Evolutionary conservation across 2,329 filamentous ascomycete genomes (phyloP).

Genomic region (Fusarium sarcochroum): DNA sequence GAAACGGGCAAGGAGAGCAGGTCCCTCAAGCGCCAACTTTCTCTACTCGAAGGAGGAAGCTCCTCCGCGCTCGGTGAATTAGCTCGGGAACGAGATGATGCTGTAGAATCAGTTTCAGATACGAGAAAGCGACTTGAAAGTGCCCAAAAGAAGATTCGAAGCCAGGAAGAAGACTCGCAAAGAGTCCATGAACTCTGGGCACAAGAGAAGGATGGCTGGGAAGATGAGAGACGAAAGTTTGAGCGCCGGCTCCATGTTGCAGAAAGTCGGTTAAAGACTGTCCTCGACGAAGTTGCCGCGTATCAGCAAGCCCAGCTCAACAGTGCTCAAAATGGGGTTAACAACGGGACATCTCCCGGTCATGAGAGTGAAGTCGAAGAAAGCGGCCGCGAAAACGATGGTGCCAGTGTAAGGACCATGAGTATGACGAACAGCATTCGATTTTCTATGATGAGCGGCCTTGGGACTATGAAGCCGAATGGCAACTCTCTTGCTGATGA

Average conservation of each 20-base stretch:
- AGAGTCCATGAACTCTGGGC: constrained; percentile 85
- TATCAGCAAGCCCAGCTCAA: constrained; percentile 71
- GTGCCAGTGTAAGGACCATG: constrained; percentile 78
- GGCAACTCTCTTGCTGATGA: constrained; percentile 91
- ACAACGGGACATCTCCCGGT: constrained; percentile 50
- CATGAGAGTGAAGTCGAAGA: constrained; percentile 74
- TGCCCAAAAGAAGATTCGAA: constrained; percentile 81
- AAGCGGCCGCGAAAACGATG: constrained; percentile 75
- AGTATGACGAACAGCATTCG: constrained; percentile 81
- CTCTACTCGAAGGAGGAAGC: constrained; percentile 88
- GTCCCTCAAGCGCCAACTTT: constrained; percentile 86
- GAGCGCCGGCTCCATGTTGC: constrained; percentile 92
- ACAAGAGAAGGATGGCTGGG: constrained; percentile 87
- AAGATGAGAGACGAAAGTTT: constrained; percentile 83
- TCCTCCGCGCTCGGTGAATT: constrained; percentile 88
- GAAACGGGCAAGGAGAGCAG: constrained; percentile 81
- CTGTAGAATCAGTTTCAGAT: constrained; percentile 79
- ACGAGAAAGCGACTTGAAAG: constrained; percentile 82
- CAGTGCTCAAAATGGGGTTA: constrained; percentile 51
- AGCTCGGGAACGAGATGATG: constrained; percentile 87
- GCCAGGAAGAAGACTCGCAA: constrained; percentile 86
- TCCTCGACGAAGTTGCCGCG: constrained; percentile 88
- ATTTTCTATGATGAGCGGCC: constrained; percentile 77
- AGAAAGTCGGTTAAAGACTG: constrained; percentile 84
- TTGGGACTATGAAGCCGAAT: constrained; percentile 68